Conservation (phyloP, 805 yeast species). For the Nakazawaea holstii region DNA sequence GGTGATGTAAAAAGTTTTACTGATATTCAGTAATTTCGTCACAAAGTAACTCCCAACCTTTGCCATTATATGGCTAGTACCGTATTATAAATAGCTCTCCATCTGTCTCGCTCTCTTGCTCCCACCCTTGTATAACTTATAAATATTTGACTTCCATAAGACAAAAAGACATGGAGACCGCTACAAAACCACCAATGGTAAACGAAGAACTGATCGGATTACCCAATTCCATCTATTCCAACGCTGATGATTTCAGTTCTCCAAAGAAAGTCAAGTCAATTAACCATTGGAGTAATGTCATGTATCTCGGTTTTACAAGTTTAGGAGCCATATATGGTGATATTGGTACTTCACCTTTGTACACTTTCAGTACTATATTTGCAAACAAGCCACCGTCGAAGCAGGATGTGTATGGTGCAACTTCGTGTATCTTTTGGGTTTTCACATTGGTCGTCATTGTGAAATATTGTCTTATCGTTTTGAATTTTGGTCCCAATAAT, state of each 20-base stretch:
- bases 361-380: constrained; percentile 37
- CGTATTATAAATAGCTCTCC: too few relatives aligned
- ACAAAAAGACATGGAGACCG: not conserved
- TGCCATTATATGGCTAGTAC: too few relatives aligned
- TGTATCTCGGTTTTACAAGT: constrained; percentile 32
- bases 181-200: not conserved
- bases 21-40: too few relatives aligned
- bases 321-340: constrained; percentile 64
- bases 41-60: too few relatives aligned
- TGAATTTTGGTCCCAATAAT: constrained; percentile 46
- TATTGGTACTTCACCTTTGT: constrained; percentile 57
- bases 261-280: not conserved
- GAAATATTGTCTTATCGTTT: constrained; percentile 46
- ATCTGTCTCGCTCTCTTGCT: too few relatives aligned
- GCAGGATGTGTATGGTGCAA: constrained; percentile 42
- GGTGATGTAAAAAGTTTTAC: too few relatives aligned
- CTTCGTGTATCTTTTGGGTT: constrained; percentile 49
- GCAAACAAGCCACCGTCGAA: constrained; percentile 25
- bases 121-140: too few relatives aligned
- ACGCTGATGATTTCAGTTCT: not conserved
- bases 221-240: not conserved
- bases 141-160: too few relatives aligned
- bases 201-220: not conserved
- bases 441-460: constrained; percentile 47
- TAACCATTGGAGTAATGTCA: constrained; percentile 1